These are phyloP conservation scores for Mycena chlorophos DNA, from an alignment of 768 basidiomycete species.

Conservation along the genomic window DNA sequence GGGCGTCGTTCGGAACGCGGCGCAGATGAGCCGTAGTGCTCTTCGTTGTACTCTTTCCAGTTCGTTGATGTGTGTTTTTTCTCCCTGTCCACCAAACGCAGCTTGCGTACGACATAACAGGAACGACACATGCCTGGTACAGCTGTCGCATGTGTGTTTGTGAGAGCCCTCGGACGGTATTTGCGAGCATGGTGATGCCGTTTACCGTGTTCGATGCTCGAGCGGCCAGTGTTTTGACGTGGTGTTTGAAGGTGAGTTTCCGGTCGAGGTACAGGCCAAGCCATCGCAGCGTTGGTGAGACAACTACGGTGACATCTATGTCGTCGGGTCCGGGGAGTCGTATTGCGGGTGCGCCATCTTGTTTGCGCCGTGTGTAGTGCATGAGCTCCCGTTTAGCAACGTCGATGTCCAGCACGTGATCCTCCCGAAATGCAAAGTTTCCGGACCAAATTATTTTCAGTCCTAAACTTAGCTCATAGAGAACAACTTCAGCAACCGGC, in stretches of 20 bases:
- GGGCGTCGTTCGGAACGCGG: constrained; percentile 34
- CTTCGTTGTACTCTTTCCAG: constrained; percentile 29
- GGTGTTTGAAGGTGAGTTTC: constrained; percentile 28
- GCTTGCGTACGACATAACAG: constrained; percentile 35
- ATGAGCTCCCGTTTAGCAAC: neutral
- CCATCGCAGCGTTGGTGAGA: neutral
- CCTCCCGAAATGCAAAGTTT: too few species aligned
- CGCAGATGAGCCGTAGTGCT: constrained; percentile 31
- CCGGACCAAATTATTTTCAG: too few species aligned
- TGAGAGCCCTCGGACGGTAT: constrained; percentile 35
- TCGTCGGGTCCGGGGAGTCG: neutral
- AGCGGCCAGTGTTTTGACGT: constrained; percentile 25
- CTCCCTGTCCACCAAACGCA: constrained; percentile 33
- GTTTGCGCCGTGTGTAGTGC: neutral
- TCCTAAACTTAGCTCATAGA: too few species aligned
- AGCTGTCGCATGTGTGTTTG: constrained; percentile 29
- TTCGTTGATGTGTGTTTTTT: constrained; percentile 19
- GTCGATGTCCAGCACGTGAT: neutral
- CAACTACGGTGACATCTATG: neutral
- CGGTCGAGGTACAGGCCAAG: neutral
- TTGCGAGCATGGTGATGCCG: constrained; percentile 31
- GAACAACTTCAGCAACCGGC: too few species aligned
- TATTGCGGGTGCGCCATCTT: neutral
- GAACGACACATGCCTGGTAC: constrained; percentile 29
- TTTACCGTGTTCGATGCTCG: constrained; percentile 25